A percentile compares a stretch with the other conserved stretches of the same genome.
phyloP scores from a whole-genome alignment of 2,329 filamentous ascomycete species.

The Fusarium buxicola region DNA sequence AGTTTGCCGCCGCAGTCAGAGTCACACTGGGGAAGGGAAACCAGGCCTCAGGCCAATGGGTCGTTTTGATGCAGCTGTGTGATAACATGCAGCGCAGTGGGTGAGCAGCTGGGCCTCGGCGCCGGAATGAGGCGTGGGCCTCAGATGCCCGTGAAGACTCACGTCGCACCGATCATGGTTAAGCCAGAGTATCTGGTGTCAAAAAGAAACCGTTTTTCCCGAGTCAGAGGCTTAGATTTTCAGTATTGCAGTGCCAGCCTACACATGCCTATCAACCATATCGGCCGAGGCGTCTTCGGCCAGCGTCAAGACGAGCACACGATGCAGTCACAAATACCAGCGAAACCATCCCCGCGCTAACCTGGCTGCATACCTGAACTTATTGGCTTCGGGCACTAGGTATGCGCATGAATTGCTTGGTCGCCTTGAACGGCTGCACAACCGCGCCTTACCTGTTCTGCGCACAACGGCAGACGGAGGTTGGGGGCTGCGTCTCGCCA shows the following conservation, averaged over 20 bases:
- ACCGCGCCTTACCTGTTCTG: constrained; percentile 35
- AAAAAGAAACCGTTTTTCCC: background rate
- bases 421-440: constrained; percentile 27
- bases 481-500: constrained; percentile 37
- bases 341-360: background rate
- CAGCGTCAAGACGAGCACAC: constrained; percentile 6
- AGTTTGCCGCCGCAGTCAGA: background rate
- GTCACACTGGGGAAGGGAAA: background rate
- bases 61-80: constrained; percentile 20
- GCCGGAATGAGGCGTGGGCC: constrained; percentile 11
- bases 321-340: constrained; percentile 1
- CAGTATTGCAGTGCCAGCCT: background rate
- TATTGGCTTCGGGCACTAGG: constrained; percentile 2
- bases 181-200: background rate
- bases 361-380: constrained; percentile 7
- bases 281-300: background rate
- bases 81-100: constrained; percentile 18
- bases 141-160: constrained; percentile 3
- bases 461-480: constrained; percentile 27
- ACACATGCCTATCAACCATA: background rate
- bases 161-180: constrained; percentile 3
- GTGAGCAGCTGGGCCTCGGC: constrained; percentile 8
- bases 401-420: constrained; percentile 18
- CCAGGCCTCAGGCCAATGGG: constrained; percentile 24
- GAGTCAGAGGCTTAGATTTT: constrained; percentile 5